Percentiles rank a stretch among this genome's conserved stretches.
phyloP scores from a whole-genome alignment of 2,329 filamentous ascomycete species.

The Colletotrichum spinosum region DNA sequence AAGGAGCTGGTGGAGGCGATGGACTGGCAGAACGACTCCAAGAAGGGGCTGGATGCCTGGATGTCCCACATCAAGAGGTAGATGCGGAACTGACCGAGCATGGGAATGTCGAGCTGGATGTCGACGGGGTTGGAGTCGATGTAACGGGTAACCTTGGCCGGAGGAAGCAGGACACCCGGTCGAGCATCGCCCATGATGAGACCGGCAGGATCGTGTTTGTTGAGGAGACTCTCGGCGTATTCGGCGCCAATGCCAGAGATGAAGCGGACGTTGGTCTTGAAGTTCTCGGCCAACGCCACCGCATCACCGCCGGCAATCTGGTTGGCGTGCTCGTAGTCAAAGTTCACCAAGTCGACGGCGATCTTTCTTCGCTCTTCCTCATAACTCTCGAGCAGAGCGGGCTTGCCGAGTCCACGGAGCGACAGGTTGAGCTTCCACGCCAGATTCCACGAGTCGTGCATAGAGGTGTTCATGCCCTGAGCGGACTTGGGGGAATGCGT shows the following conservation, averaged over 20 bases:
- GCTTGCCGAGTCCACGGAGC: constrained; percentile 67
- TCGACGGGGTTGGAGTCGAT: constrained; percentile 84
- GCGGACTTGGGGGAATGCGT: constrained; percentile 80
- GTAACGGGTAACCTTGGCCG: constrained; percentile 78
- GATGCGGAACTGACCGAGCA: constrained; percentile 81
- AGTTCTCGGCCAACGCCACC: constrained; percentile 74
- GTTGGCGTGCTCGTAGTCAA: constrained; percentile 69
- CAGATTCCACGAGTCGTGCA: constrained; percentile 72
- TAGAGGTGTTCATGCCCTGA: constrained; percentile 74
- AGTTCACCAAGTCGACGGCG: constrained; percentile 68
- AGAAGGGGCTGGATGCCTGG: constrained; percentile 64
- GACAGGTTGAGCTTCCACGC: constrained; percentile 64
- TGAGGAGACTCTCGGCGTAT: constrained; percentile 64
- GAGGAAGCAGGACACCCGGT: constrained; percentile 69
- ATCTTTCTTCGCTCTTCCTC: constrained; percentile 72
- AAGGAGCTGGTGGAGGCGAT: constrained; percentile 65
- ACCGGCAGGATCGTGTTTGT: constrained; percentile 54
- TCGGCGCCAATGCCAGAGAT: constrained; percentile 79
- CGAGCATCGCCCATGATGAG: constrained; percentile 61
- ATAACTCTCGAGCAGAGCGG: constrained; percentile 69
- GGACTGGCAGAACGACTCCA: constrained; percentile 68
- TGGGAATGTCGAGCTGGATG: constrained; percentile 81
- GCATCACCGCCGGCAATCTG: constrained; percentile 72
- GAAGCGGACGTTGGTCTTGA: constrained; percentile 77
- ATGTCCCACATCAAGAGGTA: constrained; percentile 78